phyloP scores from a whole-genome alignment of 495 filamentous ascomycete genomes.

The Friedmanniomyces endolithicus region DNA sequence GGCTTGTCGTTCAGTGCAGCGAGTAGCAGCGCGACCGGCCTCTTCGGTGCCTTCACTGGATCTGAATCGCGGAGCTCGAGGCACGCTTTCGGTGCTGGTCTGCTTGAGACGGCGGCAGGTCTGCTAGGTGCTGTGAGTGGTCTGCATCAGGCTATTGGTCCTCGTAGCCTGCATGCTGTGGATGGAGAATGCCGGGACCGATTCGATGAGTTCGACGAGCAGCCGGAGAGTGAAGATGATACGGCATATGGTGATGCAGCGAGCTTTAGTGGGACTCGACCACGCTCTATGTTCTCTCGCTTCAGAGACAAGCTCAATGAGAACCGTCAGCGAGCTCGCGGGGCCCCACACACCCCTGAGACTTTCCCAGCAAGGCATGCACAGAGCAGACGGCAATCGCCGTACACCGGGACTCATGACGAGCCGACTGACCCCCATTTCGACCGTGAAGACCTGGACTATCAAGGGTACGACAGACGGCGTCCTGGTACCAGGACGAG shows the following conservation, averaged over 20 bases:
- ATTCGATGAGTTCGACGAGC: background rate
- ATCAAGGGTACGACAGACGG: background rate
- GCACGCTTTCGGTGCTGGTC: background rate
- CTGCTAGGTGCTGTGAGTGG: background rate
- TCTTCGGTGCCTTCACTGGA: background rate
- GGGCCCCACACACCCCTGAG: background rate
- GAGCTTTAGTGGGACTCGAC: background rate
- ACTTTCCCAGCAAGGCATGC: background rate
- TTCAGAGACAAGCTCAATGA: background rate
- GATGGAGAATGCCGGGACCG: background rate
- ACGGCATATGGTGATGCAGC: background rate
- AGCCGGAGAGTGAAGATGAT: background rate
- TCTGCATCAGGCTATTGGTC: background rate
- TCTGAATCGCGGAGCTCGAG: background rate
- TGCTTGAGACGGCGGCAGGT: background rate
- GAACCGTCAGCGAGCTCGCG: background rate
- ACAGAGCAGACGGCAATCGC: background rate
- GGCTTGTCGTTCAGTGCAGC: slow-evolving; percentile 3
- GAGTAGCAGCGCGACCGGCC: background rate
- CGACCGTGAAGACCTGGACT: background rate
- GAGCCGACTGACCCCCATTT: background rate
- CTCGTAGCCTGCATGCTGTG: background rate
- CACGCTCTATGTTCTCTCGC: slow-evolving; percentile 3
- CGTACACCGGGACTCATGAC: background rate
- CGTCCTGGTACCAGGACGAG: background rate